These are phyloP conservation scores for Neonectria faginata DNA, from an alignment of 2,329 filamentous ascomycete genomes.

Conservation along the genomic window DNA sequence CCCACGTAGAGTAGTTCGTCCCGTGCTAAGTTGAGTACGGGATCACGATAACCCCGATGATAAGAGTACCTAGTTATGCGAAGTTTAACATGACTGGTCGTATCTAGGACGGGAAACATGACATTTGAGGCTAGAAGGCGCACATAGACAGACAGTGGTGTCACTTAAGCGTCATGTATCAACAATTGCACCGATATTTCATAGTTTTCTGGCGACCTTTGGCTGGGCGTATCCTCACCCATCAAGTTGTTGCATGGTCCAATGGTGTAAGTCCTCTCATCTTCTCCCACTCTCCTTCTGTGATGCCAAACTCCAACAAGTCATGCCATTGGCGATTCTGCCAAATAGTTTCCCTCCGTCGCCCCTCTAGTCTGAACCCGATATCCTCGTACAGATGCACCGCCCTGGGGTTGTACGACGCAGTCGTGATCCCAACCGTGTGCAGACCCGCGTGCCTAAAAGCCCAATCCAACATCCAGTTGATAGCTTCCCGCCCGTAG, in stretches of 20 bases:
- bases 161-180: too few relatives aligned
- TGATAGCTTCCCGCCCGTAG: slow-evolving; percentile 60
- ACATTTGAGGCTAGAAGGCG: too few relatives aligned
- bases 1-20: too few relatives aligned
- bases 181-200: too few relatives aligned
- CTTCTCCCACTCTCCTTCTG: slow-evolving; percentile 54
- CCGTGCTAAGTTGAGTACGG: too few relatives aligned
- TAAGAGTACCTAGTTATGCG: too few relatives aligned
- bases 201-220: too few relatives aligned
- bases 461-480: slow-evolving; percentile 59
- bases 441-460: slow-evolving; percentile 59
- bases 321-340: slow-evolving; percentile 57
- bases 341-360: slow-evolving; percentile 55
- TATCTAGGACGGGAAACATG: too few relatives aligned
- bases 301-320: slow-evolving; percentile 51
- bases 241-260: neutral
- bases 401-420: slow-evolving; percentile 58
- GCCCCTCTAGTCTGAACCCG: slow-evolving; percentile 58
- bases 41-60: too few relatives aligned
- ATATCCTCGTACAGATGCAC: slow-evolving; percentile 56
- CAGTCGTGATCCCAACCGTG: slow-evolving; percentile 54
- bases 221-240: too few relatives aligned
- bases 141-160: too few relatives aligned
- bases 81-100: too few relatives aligned
- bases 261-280: slow-evolving; percentile 23